phyloP scores from a whole-genome alignment of 1,284 basidiomycete genomes.

The Cutaneotrichosporon mucoides region DNA sequence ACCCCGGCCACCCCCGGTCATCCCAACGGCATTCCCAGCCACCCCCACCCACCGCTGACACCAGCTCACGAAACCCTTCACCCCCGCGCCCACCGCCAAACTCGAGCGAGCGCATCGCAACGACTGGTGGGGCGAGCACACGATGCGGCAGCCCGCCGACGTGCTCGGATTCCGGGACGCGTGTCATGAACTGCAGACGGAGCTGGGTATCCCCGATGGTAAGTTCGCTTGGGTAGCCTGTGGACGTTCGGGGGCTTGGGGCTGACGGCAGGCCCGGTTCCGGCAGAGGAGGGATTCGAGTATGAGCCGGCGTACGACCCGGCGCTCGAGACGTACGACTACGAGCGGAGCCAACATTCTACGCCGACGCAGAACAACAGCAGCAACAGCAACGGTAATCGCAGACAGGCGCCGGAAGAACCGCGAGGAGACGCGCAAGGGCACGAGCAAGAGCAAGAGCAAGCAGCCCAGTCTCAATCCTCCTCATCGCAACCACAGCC shows the following conservation, averaged over 20 bases:
- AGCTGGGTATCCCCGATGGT: background rate
- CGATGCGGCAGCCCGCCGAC: slow-evolving; percentile 6
- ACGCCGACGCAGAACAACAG: background rate
- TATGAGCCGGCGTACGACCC: too few species aligned
- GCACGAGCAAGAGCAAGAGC: too few species aligned
- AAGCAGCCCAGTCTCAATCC: too few species aligned
- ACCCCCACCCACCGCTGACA: too few species aligned
- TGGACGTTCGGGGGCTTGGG: too few species aligned
- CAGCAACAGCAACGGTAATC: background rate
- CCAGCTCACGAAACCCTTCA: background rate
- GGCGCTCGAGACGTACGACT: too few species aligned
- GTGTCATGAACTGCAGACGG: background rate
- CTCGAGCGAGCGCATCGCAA: slow-evolving; percentile 14
- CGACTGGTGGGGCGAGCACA: slow-evolving; percentile 16
- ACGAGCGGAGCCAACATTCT: background rate
- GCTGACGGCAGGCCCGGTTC: too few species aligned
- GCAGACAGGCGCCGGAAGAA: background rate
- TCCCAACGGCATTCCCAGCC: too few species aligned
- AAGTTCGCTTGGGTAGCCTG: too few species aligned
- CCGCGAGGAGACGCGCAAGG: background rate
- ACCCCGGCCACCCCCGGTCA: too few species aligned
- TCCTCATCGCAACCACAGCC: background rate
- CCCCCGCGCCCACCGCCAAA: slow-evolving; percentile 12
- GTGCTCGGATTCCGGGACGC: slow-evolving; percentile 8
- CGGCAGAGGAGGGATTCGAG: too few species aligned